These are phyloP conservation scores for Ciborinia camelliae DNA, from an alignment of 2,329 filamentous ascomycete species.

Conservation along the genomic window DNA sequence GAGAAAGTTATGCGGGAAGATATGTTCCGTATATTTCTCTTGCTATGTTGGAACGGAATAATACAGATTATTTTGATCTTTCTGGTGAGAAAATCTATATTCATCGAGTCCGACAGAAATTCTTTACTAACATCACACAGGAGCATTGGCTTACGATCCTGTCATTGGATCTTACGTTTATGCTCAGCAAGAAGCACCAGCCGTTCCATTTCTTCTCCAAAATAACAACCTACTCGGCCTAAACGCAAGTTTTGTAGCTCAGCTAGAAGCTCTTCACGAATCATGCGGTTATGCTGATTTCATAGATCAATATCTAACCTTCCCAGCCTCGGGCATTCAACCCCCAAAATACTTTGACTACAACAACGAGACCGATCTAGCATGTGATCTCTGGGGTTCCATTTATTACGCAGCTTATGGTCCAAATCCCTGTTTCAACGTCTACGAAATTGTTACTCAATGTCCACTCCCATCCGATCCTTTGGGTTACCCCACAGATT, in stretches of 20 bases:
- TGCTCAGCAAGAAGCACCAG: slow-evolving; percentile 36
- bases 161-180: slow-evolving; percentile 24
- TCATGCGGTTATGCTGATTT: slow-evolving; percentile 46
- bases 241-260: slow-evolving; percentile 42
- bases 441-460: slow-evolving; percentile 45
- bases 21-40: slow-evolving; percentile 57
- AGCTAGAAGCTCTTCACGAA: slow-evolving; percentile 42
- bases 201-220: slow-evolving; percentile 42
- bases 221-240: slow-evolving; percentile 45
- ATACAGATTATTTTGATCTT: slow-evolving; percentile 50
- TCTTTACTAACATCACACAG: not conserved
- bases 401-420: slow-evolving; percentile 40
- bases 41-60: slow-evolving; percentile 48
- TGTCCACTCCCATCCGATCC: slow-evolving; percentile 43
- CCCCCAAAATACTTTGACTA: slow-evolving; percentile 36
- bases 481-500: slow-evolving; percentile 38
- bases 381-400: slow-evolving; percentile 42
- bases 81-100: slow-evolving; percentile 32
- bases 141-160: slow-evolving; percentile 30
- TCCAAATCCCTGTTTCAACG: slow-evolving; percentile 50
- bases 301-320: slow-evolving; percentile 46
- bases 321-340: slow-evolving; percentile 39
- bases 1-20: slow-evolving; percentile 51
- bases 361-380: slow-evolving; percentile 26
- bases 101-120: not conserved